Base-by-base conservation (phyloP, 176 grass and related monocot genomes). In the Juncus inflexus region DNA sequence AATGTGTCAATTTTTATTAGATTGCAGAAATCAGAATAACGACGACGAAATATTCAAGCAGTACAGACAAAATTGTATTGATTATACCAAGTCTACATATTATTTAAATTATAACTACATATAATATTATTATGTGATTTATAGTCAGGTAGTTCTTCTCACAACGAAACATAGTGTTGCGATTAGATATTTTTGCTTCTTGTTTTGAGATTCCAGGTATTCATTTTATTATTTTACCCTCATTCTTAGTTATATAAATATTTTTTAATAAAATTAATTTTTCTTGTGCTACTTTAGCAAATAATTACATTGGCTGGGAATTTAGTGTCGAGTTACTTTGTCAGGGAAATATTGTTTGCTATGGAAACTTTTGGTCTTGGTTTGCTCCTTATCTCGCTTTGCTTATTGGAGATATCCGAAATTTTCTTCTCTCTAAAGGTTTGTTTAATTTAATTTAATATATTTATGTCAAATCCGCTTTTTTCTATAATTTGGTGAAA, bases 191-290 rank as follows among this genome's bases (percentile, higher is more conserved):
- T 79, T 91, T 80, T 97, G 89, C 83, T 83, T 82, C 43, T 74
- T 89, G 41, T 97, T 97, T 79, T 97, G 92, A 87, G 87, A 3
- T 97, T 97, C 79, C 84, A 97, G 92, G 92, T 96, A 89, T 6
- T 15, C 42, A 1, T 35, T 39, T 40, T 57, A 57, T 28, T 28
- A 28, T 28, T 28, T 71, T 11, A 19, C 6, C 3, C 38, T 58
- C 9, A 4, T 58, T 55, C 14, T 71, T 58, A 40, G 19, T 1
- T 12, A 0, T 43, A 1, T 28, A 28, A 28, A 28, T 28, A 28
- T 28, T 28, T 28, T 28, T 28, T 28, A 28, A 28, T 28, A 28
- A 28, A 28, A 28, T 28, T 28, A 1, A 28, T 0, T 28, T 28
- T 28, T 28, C 19, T 1, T 28, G 19, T 58, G 28, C 38, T 59